Percentiles rank a stretch among this genome's conserved stretches.
These are phyloP conservation scores for Thielaviopsis ethacetica DNA, from an alignment of 2,329 filamentous ascomycete species.

Conservation along the genomic window DNA sequence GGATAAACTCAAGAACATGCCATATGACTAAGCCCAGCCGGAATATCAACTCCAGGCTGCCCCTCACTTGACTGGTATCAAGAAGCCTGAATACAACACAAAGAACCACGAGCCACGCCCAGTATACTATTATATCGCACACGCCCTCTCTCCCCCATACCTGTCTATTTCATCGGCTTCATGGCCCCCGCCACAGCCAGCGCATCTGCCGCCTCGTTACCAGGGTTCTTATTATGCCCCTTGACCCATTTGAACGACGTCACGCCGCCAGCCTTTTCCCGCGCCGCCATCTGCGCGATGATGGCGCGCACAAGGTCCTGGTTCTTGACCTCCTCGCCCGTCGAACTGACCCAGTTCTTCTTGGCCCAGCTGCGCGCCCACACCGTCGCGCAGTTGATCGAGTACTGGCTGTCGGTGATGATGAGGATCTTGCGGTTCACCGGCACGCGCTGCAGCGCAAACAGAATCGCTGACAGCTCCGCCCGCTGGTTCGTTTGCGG, in stretches of 20 bases:
- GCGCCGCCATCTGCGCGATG: conserved; percentile 52
- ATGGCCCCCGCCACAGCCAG: conserved; percentile 44
- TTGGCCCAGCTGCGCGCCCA: conserved; percentile 68
- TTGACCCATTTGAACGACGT: conserved; percentile 81
- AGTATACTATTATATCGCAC: background rate
- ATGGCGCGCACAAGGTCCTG: conserved; percentile 66
- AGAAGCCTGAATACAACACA: background rate
- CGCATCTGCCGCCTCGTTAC: conserved; percentile 67
- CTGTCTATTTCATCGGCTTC: conserved; percentile 13
- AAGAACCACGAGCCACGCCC: background rate
- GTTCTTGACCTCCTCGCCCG: conserved; percentile 64
- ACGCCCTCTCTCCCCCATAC: too few species aligned
- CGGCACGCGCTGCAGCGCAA: conserved; percentile 63
- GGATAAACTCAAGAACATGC: too few species aligned
- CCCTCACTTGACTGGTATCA: too few species aligned
- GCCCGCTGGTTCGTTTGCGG: conserved; percentile 89
- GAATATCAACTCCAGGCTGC: too few species aligned
- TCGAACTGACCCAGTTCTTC: conserved; percentile 61
- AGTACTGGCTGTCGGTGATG: conserved; percentile 76
- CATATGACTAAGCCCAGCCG: too few species aligned
- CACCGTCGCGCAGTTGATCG: conserved; percentile 72
- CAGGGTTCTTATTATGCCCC: conserved; percentile 56
- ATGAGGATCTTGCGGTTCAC: conserved; percentile 55
- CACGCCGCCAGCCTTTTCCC: conserved; percentile 38
- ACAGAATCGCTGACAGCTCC: conserved; percentile 77